Conservation (phyloP, 2,329 filamentous ascomycete species). For the Tolypocladium endophyticum region DNA sequence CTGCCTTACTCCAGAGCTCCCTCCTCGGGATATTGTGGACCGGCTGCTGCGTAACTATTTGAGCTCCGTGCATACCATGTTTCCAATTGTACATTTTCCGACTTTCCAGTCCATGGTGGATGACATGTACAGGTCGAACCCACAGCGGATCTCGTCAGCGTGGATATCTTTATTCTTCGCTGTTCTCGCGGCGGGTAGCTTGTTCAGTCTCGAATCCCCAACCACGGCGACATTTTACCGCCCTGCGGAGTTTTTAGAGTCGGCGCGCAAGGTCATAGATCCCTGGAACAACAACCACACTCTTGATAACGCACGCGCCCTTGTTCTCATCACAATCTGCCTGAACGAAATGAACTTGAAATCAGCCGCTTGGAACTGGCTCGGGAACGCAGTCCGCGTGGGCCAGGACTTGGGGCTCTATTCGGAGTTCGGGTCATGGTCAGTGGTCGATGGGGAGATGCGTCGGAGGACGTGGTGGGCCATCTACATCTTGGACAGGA, state of each 20-base stretch:
- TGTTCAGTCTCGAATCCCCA: slow-evolving; percentile 52
- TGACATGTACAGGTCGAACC: slow-evolving; percentile 58
- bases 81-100: slow-evolving; percentile 83
- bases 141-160: slow-evolving; percentile 47
- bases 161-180: slow-evolving; percentile 77
- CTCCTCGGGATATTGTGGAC: slow-evolving; percentile 59
- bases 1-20: slow-evolving; percentile 52
- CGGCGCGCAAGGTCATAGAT: slow-evolving; percentile 59
- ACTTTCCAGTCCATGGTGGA: slow-evolving; percentile 70
- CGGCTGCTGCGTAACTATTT: slow-evolving; percentile 68
- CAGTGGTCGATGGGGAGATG: slow-evolving; percentile 73
- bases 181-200: slow-evolving; percentile 69
- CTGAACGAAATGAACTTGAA: slow-evolving; percentile 79
- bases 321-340: slow-evolving; percentile 66
- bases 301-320: slow-evolving; percentile 63
- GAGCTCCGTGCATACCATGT: slow-evolving; percentile 63
- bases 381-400: slow-evolving; percentile 67
- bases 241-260: slow-evolving; percentile 58
- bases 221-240: slow-evolving; percentile 41
- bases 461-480: slow-evolving; percentile 88
- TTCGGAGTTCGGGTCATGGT: slow-evolving; percentile 61
- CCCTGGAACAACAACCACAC: slow-evolving; percentile 72
- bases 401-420: slow-evolving; percentile 80
- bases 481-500: slow-evolving; percentile 79
- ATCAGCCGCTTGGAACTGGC: slow-evolving; percentile 76